These are phyloP conservation scores for Ramalina intermedia DNA, from an alignment of 495 filamentous ascomycete species.

Conservation along the genomic window DNA sequence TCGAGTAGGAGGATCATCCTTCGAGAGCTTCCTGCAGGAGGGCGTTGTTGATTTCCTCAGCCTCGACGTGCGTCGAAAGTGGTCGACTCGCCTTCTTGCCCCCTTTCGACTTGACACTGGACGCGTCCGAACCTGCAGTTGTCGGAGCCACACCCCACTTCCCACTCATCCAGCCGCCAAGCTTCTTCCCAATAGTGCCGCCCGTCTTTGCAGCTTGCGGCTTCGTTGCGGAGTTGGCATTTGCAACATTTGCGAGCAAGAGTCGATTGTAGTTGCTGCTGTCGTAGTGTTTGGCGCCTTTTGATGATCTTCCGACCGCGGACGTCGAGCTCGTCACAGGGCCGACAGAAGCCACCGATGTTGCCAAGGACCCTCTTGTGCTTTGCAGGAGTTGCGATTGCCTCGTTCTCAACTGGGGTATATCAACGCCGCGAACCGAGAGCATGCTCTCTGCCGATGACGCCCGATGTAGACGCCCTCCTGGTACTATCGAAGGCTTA, in stretches of 20 bases:
- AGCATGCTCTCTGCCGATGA: conserved; percentile 38
- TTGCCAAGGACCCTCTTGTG: conserved; percentile 20
- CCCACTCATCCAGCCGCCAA: conserved; percentile 43
- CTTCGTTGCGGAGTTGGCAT: conserved; percentile 4
- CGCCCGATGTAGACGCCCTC: conserved; percentile 24
- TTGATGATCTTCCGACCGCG: conserved; percentile 12
- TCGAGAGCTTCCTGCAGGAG: conserved; percentile 9
- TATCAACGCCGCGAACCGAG: conserved; percentile 37
- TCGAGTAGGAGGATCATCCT: neutral
- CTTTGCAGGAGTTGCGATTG: conserved; percentile 2
- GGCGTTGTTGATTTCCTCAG: conserved; percentile 1
- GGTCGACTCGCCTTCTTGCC: neutral
- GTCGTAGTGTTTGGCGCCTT: conserved; percentile 5
- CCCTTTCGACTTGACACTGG: neutral
- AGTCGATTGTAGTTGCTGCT: conserved; percentile 14
- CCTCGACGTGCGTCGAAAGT: conserved; percentile 8
- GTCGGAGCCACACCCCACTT: conserved; percentile 36
- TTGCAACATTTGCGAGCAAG: conserved; percentile 1
- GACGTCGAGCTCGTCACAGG: conserved; percentile 31
- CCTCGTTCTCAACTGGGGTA: conserved; percentile 21
- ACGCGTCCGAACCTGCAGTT: conserved; percentile 7
- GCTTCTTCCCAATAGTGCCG: conserved; percentile 28
- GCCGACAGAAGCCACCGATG: conserved; percentile 22
- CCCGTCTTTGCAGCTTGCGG: conserved; percentile 11
- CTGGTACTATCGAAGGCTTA: conserved; percentile 7